Base-by-base conservation (phyloP, 2,329 filamentous ascomycete genomes). In the Fusarium irregulare region DNA sequence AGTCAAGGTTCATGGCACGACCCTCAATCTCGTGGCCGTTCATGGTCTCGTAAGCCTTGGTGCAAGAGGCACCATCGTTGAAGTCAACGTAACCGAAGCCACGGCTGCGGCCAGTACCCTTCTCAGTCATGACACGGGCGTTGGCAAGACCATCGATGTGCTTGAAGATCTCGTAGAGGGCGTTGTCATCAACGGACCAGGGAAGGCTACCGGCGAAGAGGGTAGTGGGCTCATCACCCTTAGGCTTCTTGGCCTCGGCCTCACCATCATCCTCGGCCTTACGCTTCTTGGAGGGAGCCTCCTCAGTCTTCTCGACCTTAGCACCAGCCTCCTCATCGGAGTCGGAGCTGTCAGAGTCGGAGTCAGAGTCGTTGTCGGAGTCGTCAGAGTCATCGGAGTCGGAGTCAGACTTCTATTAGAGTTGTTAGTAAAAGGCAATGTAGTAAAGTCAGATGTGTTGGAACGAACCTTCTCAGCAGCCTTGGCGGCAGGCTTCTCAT, bases 81-180 rank as follows among this genome's bases (percentile, higher is more conserved):
- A 94, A 97, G 85, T 97, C 94, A 76, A 97, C 92, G 79, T 97
- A 98, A 66, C 94, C 94, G 81, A 97, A 97, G 72, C 93, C 94
- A 83, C 94, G 94, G 81, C 94, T 95, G 78, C 93, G 91, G 76
- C 93, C 92, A 77, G 86, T 88, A 59, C 91, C 89, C 80, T 91
- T 91, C 84, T 97, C 93, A 75, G 90, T 94, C 80, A 97, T 92
- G 77, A 97, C 90, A 75, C 93, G 91, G 71, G 90, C 91, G 75
- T 89, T 87, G 72, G 85, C 83, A 60, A 97, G 86, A 77, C 91
- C 91, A 70, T 91, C 91, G 76, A 91, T 95, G 68, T 88, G 83
- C 84, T 94, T 88, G 84, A 98, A 97, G 80, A 95, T 92, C 75
- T 91, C 87, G 73, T 88, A 86, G 70, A 98, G 89, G 83, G 88